Base-by-base conservation (phyloP, 306 rosid genomes). In the Pterocarpus macrocarpus region DNA sequence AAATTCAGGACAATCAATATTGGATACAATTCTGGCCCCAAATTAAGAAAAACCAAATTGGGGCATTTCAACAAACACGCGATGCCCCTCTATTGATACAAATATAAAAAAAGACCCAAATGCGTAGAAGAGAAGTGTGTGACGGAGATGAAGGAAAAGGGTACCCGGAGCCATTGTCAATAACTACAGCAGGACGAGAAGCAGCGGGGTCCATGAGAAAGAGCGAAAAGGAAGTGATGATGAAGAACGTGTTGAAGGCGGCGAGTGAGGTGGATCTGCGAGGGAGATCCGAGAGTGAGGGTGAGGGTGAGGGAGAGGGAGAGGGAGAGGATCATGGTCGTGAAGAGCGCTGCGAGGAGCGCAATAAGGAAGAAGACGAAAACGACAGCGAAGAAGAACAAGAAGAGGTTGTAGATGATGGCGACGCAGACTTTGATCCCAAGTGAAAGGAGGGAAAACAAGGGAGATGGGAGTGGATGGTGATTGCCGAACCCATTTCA, bases 151-250 rank as follows among this genome's bases (percentile, higher is more conserved):
- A 4, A 53, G 16, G 7, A 65, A 79, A 83, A 59, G 62, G 58
- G 56, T 80, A 96, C 99, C 99, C 99, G 81, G 97, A 92, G 89
- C 99, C 99, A 72, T 86, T 96, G 86, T 96, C 99, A 78, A 93
- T 88, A 13, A 96, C 99, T 68, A 96, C 97, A 80, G 99, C 97
- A 14, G 98, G 97, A 77, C 99, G 97, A 84, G 94, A 88, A 34
- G 93, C 78, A 84, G 97, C 91, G 34, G 94, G 93, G 92, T 96
- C 99, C 99, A 96, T 95, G 69, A 83, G 88, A 76, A 83, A 69
- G 64, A 64, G 76, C 41, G 30, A 63, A 69, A 68, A 78, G 58
- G 58, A 55, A 38, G 12, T 2, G 79, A 36, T 5, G 34, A 49
- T 35, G 69, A 83, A 65, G 4, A 55, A 16, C 4, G 32, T 7